Conservation (phyloP, 164 flowering plant species). For the Euptelea pleiosperma region DNA sequence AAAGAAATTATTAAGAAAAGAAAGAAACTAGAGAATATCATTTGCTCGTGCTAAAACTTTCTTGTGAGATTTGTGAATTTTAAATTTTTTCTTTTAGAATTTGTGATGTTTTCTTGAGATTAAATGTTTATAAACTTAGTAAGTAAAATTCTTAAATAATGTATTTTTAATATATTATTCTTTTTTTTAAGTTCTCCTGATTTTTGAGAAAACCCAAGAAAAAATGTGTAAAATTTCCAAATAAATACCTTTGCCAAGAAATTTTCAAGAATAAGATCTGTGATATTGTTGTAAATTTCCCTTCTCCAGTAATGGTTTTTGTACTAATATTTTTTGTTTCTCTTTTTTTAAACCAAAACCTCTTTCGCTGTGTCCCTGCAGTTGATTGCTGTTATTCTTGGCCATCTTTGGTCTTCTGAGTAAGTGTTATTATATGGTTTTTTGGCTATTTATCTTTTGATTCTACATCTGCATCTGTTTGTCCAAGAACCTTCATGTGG, state of each 20-base stretch:
- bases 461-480: neutral
- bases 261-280: too few species aligned
- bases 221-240: too few species aligned
- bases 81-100: too few species aligned
- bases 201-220: too few species aligned
- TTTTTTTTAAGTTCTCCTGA: neutral
- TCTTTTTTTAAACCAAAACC: neutral
- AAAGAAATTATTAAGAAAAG: too few species aligned
- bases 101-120: too few species aligned
- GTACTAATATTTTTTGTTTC: neutral
- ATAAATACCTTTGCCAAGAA: too few species aligned
- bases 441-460: neutral
- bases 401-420: conserved; percentile 98
- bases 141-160: neutral
- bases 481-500: neutral
- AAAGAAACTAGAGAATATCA: too few species aligned
- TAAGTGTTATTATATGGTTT: conserved; percentile 39
- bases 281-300: neutral
- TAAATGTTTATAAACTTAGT: too few species aligned
- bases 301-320: neutral
- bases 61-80: too few species aligned
- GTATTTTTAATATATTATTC: neutral
- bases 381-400: conserved; percentile 87
- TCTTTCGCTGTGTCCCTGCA: conserved; percentile 33
- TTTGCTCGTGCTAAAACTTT: too few species aligned